Evolutionary conservation across 345 rosid genomes (phyloP), one percentile per base, ranked within the genome.

Genomic region (Eucalyptus coolabah): DNA sequence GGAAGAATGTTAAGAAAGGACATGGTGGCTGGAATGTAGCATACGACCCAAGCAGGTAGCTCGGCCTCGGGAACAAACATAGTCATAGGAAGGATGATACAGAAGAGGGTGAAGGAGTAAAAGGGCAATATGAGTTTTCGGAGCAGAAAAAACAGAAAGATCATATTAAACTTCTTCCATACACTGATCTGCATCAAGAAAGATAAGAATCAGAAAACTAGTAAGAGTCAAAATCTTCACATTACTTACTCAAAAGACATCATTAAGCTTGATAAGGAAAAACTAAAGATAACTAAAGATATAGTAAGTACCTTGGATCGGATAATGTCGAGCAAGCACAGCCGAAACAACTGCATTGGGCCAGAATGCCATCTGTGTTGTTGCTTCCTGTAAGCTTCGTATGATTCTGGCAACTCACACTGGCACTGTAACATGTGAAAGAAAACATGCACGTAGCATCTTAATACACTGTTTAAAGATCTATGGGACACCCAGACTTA

Each of bases 291-390:
- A 65, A 34, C 37, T 42, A 11, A 89, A n/a, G 26, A 86, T 30
- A 80, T 86, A 56, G 87, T 91, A 82, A 88, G n/a, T 90, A 94
- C 95, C 93, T 94, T 93, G 83, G 95, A 53, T 86, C 86, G 88
- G 40, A 94, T 92, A 67, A 94, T 50, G 72, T 80, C 93, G 1
- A 93, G 95, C 89, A 94, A 88, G 59, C 95, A 94, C 32, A 94
- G 93, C 90, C 95, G 92, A 88, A 94, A 94, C 91, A 94, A 88
- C 89, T 94, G 95, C 95, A 94, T 94, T 28, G 95, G 95, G 60
- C 95, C 95, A 54, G 95, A 94, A 90, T 94, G 95, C 95, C 95
- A 94, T 88, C 95, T 90, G 88, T 94, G 95, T 65, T 94, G 95
- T 49, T 94, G 95, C 89, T 94, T 94, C 90, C 95, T 91, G 86